These are phyloP conservation scores for Spongospora subterranea DNA, from an alignment of 208 protist species.

Conservation along the genomic window DNA sequence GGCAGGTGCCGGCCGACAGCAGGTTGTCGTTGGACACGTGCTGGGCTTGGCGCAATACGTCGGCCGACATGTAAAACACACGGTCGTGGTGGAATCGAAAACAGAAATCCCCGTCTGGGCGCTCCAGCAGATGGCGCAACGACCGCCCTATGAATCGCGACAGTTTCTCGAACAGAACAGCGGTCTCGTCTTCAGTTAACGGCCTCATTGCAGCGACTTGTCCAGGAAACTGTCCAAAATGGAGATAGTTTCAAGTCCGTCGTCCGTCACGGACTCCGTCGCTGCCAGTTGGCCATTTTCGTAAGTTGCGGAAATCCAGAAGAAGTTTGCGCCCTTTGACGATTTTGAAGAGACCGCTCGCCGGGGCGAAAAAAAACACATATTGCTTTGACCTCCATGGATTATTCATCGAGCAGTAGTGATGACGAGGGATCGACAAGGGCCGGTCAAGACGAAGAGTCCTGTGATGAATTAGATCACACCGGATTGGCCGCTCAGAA, in stretches of 20 bases:
- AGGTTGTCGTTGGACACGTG: slow-evolving; percentile 74
- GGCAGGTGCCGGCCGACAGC: slow-evolving; percentile 77
- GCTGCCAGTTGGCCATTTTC: neutral
- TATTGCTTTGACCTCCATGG: neutral
- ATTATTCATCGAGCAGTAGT: slow-evolving; percentile 9
- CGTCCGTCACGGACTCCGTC: neutral
- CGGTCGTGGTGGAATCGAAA: slow-evolving; percentile 84
- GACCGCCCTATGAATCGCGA: slow-evolving; percentile 82
- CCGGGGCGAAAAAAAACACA: too few species aligned
- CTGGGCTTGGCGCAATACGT: slow-evolving; percentile 65
- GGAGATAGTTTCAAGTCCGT: neutral
- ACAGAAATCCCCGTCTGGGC: slow-evolving; percentile 79
- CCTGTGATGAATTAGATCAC: neutral
- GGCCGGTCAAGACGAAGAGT: neutral
- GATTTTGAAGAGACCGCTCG: too few species aligned
- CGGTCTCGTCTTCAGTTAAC: slow-evolving; percentile 83
- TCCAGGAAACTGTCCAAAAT: neutral
- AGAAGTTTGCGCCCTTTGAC: too few species aligned
- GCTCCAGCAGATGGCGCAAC: slow-evolving; percentile 79
- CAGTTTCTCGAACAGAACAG: slow-evolving; percentile 85
- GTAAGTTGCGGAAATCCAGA: neutral
- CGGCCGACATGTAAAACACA: slow-evolving; percentile 81
- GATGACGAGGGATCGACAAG: neutral
- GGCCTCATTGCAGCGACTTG: slow-evolving; percentile 81
- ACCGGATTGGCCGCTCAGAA: neutral